phyloP scores from a whole-genome alignment of 2,329 filamentous ascomycete genomes.

The Calonectria pteridis region DNA sequence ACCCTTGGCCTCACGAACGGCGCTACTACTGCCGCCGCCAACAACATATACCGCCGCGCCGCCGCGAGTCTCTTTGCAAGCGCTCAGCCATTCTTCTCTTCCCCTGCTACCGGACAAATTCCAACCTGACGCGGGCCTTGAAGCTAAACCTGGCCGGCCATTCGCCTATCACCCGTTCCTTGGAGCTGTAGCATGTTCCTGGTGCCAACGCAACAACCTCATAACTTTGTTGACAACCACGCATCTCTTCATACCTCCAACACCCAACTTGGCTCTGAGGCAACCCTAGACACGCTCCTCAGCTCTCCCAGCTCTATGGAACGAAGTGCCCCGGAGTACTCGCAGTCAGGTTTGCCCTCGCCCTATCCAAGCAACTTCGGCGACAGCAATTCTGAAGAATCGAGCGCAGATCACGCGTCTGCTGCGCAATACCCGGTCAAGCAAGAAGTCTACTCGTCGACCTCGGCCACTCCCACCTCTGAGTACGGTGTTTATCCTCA shows the following conservation, averaged over 20 bases:
- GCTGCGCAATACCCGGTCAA: slow-evolving; percentile 89
- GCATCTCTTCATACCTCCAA: slow-evolving; percentile 39
- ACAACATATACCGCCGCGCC: slow-evolving; percentile 52
- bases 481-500: slow-evolving; percentile 86
- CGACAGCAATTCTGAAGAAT: slow-evolving; percentile 85
- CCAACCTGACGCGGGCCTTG: slow-evolving; percentile 49
- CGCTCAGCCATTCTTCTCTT: slow-evolving; percentile 46
- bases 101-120: slow-evolving; percentile 45
- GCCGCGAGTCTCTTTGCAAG: slow-evolving; percentile 48
- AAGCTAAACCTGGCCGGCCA: slow-evolving; percentile 49
- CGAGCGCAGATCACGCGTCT: slow-evolving; percentile 91
- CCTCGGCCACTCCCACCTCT: slow-evolving; percentile 86
- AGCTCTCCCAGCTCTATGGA: slow-evolving; percentile 61
- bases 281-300: slow-evolving; percentile 43
- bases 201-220: slow-evolving; percentile 51
- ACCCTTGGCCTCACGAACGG: slow-evolving; percentile 46
- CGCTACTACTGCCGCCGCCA: slow-evolving; percentile 51
- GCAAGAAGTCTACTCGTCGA: slow-evolving; percentile 84
- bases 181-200: slow-evolving; percentile 52
- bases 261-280: slow-evolving; percentile 43
- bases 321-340: slow-evolving; percentile 78
- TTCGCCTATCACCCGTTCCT: slow-evolving; percentile 44
- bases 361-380: slow-evolving; percentile 75
- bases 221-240: slow-evolving; percentile 46
- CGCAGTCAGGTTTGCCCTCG: slow-evolving; percentile 89